Evolutionary conservation across 2,329 filamentous ascomycete species (phyloP).

Genomic region (Penicillium griseofulvum): DNA sequence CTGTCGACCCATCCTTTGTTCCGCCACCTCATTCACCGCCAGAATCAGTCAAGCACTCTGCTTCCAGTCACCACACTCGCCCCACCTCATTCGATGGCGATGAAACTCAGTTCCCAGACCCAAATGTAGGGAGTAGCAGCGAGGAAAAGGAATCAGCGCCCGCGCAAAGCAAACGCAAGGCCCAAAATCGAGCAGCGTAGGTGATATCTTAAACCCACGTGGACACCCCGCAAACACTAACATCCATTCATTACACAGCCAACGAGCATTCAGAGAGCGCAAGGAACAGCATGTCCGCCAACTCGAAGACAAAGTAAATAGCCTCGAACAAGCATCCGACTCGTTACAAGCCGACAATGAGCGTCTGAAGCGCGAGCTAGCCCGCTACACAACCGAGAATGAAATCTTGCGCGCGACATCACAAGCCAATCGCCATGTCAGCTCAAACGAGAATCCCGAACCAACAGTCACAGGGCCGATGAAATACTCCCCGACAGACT

Average conservation of each 20-base stretch:
- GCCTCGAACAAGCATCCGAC: conserved; percentile 70
- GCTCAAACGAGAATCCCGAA: conserved; percentile 31
- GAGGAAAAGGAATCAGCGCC: conserved; percentile 56
- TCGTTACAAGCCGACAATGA: conserved; percentile 79
- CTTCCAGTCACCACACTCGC: conserved; percentile 27
- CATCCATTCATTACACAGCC: conserved; percentile 52
- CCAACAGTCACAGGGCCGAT: conserved; percentile 64
- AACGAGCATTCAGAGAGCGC: conserved; percentile 92
- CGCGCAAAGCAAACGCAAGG: conserved; percentile 62
- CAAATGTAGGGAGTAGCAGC: conserved; percentile 45
- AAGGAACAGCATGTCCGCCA: conserved; percentile 95
- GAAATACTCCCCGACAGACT: conserved; percentile 69
- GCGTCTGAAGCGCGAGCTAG: conserved; percentile 76
- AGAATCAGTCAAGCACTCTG: conserved; percentile 36
- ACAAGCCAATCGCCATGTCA: conserved; percentile 42
- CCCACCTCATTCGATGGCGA: conserved; percentile 31
- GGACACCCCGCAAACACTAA: not conserved
- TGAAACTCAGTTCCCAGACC: conserved; percentile 27
- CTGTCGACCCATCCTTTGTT: conserved; percentile 35
- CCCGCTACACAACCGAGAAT: conserved; percentile 84
- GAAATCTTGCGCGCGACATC: conserved; percentile 85
- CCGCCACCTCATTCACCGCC: conserved; percentile 37
- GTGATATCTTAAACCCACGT: conserved; percentile 30
- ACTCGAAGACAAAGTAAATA: conserved; percentile 78
- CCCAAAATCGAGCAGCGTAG: conserved; percentile 71